Evolutionary conservation across 129 eudicot genomes (phyloP), one percentile per base, ranked within the genome.

Genomic region (Saussurea involucrata): DNA sequence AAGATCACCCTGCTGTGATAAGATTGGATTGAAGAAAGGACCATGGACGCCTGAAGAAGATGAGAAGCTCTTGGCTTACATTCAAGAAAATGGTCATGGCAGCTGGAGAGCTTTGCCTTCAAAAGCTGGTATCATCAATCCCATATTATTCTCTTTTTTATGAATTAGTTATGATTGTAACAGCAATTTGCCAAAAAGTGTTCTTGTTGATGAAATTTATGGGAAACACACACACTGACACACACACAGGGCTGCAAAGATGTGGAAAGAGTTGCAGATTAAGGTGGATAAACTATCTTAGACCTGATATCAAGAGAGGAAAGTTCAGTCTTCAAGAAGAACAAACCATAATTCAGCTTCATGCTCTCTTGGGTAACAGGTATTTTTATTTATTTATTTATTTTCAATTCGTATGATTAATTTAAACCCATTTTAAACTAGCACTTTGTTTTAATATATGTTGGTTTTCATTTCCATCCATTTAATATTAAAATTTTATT

Each of bases 1-100:
- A n/a, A 83, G 98, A 78, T 87, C 94, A 32, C 92, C 94, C 0
- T 90, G 98, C 21, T 90, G 94, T 36, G 96, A 92, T 58, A 92
- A 92, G 76, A 79, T 86, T 29, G 98, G 98, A 17, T 57, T 92
- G 69, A 92, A 92, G 88, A 92, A 92, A 82, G 98, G 98, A 20
- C 98, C 98, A 29, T 92, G 98, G 98, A 92, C 96, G 25, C 93
- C 98, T 44, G 98, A 92, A 80, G 98, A 92, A 88, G 98, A 92
- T 85, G 86, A 92, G 70, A 92, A 90, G 73, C 96, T 92, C 37
- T 73, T 92, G 46, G 98, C 92, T 81, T 86, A 87, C 69, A 88
- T 92, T 42, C 88, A 92, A 78, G 86, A 92, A 76, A 89, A 92
- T 69, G 98, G 98, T 18, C 93, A 92, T 78, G 98, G 98, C 15